Evolutionary conservation across 139 green algal genomes (phyloP).

Genomic region (Diplosphaera chodatii): DNA sequence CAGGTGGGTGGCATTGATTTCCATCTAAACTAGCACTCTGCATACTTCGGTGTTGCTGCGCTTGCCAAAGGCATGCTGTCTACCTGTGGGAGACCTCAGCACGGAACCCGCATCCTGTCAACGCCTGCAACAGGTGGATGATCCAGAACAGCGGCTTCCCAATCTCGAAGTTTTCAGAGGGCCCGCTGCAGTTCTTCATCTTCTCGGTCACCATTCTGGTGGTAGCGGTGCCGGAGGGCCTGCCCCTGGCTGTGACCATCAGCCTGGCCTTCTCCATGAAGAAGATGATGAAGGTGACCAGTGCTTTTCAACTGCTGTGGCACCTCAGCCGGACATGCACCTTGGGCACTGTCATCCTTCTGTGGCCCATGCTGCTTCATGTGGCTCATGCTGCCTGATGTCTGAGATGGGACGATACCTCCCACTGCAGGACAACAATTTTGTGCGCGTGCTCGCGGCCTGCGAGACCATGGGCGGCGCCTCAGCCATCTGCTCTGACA

Average conservation of each 20-base stretch:
- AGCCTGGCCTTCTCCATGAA: conserved; percentile 88
- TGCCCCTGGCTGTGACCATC: conserved; percentile 90
- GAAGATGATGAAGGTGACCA: conserved; percentile 87
- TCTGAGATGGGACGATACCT: too few species aligned
- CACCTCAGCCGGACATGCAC: too few species aligned
- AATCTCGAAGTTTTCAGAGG: conserved; percentile 66
- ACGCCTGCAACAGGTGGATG: conserved; percentile 74
- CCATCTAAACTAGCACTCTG: too few species aligned
- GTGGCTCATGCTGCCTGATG: too few species aligned
- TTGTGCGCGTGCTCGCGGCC: conserved; percentile 74
- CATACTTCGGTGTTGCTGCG: too few species aligned
- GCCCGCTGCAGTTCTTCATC: conserved; percentile 88
- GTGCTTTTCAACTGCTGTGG: too few species aligned
- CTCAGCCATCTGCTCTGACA: conserved; percentile 97
- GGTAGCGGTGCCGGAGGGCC: conserved; percentile 78
- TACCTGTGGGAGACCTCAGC: too few species aligned
- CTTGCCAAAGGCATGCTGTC: too few species aligned
- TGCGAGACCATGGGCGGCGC: conserved; percentile 98
- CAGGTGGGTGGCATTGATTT: too few species aligned
- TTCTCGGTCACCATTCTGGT: conserved; percentile 92
- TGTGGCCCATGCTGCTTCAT: too few species aligned
- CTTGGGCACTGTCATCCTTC: too few species aligned
- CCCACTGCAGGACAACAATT: conserved; percentile 73
- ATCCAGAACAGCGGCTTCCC: conserved; percentile 74
- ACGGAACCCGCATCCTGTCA: too few species aligned